Evolutionary conservation across 2,329 filamentous ascomycete genomes (phyloP).

Genomic region (Davidsoniella virescens): DNA sequence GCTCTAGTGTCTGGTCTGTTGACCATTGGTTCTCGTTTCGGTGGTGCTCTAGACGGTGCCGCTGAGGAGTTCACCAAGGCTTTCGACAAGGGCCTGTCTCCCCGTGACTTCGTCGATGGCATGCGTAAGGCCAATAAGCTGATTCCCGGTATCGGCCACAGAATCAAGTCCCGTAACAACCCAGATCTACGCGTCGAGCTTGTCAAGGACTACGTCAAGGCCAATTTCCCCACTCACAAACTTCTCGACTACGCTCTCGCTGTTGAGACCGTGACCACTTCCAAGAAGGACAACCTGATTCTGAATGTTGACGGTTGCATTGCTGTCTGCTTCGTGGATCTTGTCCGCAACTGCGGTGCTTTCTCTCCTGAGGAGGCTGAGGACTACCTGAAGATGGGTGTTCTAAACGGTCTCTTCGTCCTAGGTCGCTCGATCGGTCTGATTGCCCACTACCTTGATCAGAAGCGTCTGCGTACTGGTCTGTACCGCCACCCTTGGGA

Average conservation of each 20-base stretch:
- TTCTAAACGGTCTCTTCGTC: conserved; percentile 98
- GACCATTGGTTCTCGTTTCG: conserved; percentile 95
- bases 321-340: conserved; percentile 95
- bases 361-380: conserved; percentile 94
- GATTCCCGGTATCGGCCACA: conserved; percentile 96
- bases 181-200: conserved; percentile 98
- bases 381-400: conserved; percentile 98
- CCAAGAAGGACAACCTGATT: conserved; percentile 99
- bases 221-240: conserved; percentile 96
- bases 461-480: conserved; percentile 97
- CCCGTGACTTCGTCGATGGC: conserved; percentile 94
- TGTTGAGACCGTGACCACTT: conserved; percentile 94
- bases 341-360: conserved; percentile 93
- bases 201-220: conserved; percentile 95
- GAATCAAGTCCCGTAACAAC: conserved; percentile 99
- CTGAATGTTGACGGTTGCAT: conserved; percentile 98
- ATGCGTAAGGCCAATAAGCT: conserved; percentile 99
- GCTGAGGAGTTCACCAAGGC: conserved; percentile 98
- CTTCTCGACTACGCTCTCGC: conserved; percentile 97
- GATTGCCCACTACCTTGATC: conserved; percentile 98
- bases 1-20: conserved; percentile 90
- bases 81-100: conserved; percentile 93
- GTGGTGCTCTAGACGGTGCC: conserved; percentile 93
- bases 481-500: conserved; percentile 99
- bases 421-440: conserved; percentile 93